A percentile compares a stretch with the other conserved stretches of the same genome.
phyloP scores from a whole-genome alignment of 805 yeast genomes.

The Myxozyma monticola region DNA sequence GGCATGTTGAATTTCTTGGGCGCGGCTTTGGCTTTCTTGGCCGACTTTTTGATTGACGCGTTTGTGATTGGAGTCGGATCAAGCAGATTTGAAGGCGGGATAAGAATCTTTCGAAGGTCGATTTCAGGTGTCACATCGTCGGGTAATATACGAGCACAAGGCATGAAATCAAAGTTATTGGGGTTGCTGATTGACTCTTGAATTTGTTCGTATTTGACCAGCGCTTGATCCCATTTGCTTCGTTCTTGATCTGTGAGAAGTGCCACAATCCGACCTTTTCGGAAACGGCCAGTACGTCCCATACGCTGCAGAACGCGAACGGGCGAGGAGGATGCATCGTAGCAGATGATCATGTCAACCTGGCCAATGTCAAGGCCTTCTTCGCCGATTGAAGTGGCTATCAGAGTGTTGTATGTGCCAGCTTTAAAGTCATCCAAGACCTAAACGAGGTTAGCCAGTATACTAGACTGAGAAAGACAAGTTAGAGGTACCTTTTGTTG shows the following conservation, averaged over 20 bases:
- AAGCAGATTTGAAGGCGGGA: slow-evolving; percentile 68
- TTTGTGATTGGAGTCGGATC: slow-evolving; percentile 15
- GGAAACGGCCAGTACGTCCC: slow-evolving; percentile 97
- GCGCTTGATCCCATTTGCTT: slow-evolving; percentile 74
- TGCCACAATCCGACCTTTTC: slow-evolving; percentile 80
- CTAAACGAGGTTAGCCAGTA: slow-evolving; percentile 3
- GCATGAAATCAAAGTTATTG: slow-evolving; percentile 50
- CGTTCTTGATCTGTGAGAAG: slow-evolving; percentile 78
- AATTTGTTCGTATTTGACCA: slow-evolving; percentile 76
- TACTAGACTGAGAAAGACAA: not conserved
- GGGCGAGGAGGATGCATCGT: slow-evolving; percentile 90
- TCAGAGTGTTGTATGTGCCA: slow-evolving; percentile 75
- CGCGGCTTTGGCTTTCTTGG: slow-evolving; percentile 6
- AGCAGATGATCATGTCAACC: slow-evolving; percentile 90
- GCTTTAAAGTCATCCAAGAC: slow-evolving; percentile 64
- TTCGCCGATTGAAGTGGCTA: slow-evolving; percentile 97
- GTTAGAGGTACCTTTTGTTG: slow-evolving; percentile 64
- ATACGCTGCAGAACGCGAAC: slow-evolving; percentile 90
- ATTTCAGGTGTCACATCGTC: slow-evolving; percentile 54
- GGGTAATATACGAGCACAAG: slow-evolving; percentile 62
- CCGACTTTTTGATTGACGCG: slow-evolving; percentile 2
- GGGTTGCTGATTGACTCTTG: slow-evolving; percentile 52
- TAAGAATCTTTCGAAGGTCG: slow-evolving; percentile 55
- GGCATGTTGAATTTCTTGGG: slow-evolving; percentile 29
- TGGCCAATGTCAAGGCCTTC: slow-evolving; percentile 99